Base-by-base conservation (phyloP, 2,329 filamentous ascomycete species). In the Thermoascus crustaceus region DNA sequence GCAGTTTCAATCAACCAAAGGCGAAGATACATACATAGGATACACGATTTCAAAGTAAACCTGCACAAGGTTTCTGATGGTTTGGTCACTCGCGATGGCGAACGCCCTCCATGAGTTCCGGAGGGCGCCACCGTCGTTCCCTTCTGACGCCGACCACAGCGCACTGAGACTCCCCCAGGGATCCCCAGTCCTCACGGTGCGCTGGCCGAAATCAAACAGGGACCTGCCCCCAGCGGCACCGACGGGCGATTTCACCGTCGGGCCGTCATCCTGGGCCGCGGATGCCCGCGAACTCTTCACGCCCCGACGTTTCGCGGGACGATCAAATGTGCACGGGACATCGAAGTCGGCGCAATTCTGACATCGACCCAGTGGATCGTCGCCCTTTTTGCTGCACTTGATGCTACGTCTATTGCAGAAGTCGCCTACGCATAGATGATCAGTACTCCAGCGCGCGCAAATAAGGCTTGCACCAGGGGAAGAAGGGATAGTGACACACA, bases 1-100 rank as follows among this genome's bases (percentile, higher is more conserved):
- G 13, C 25, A n/a, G 23, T 2, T n/a, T 29, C n/a, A 13, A 13
- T 10, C 17, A 24, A 37, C 10, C n/a, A 7, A 9, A 8, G 7
- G n/a, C 13, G 14, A 22, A 10, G 17, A 22, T 21, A 43, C 53
- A 35, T 47, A 67, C 46, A 73, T 66, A 2, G 70, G 70, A 49
- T 73, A 73, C n/a, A 72, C 64, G 27, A 70, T 61, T 38, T 72
- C 66, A 49, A 71, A 68, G 54, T 72, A 73, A 10, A 73, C 55
- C 10, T 68, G 60, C 16, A 70, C 55, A n/a, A 71, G 52, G 46
- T 62, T 55, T 33, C 58, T 52, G 26, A 72, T 63, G 25, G 55
- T 54, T 18, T 44, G 47, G 32, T 61, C 52, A 45, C 54, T 59
- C n/a, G 59, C 57, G 21, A 64, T 49, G 7, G 55, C 56, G 39